Base-by-base conservation (phyloP, 2,329 filamentous ascomycete species). In the Didymella glomerata region DNA sequence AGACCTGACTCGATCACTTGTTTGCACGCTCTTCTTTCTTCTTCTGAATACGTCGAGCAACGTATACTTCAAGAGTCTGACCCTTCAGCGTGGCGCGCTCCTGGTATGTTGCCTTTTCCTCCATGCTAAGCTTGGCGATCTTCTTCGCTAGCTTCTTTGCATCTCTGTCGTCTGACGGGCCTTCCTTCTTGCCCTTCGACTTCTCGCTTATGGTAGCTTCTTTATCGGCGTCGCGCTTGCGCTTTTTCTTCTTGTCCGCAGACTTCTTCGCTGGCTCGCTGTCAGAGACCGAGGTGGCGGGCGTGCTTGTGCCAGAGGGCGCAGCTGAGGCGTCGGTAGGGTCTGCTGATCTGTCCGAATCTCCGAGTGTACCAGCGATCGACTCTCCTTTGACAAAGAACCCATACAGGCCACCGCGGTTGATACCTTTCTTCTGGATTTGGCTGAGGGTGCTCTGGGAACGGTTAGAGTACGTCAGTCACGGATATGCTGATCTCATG, bases 361-460 rank as follows among this genome's bases (percentile, higher is more conserved):
- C 50, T 57, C 60, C 48, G 60, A 92, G 77, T 2, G 92, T 96
- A 2, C 93, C 93, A 40, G 86, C 82, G 56, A 98, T 82, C 22
- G 87, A 81, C 54, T 93, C 90, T 9, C 95, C 95, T 63, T 86
- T 87, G 24, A 98, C 92, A 74, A 99, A 98, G 49, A 88, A 89
- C 9, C 88, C 86, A 74, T 97, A 97, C 8, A 98, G 81, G 0
- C 86, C 86, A n/a, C 84, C 82, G 20, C 75, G 73, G 54, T 78
- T 77, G 56, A 70, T 80, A 74, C 67, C 80, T 77, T 83, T 73
- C 76, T 84, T 73, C 63, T 78, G 71, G 54, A 82, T 74, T 54
- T 80, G 66, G 65, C 76, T 73, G 73, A 81, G 70, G 49, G 85
- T 84, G 53, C 86, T 88, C 77, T 88, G 87, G 4, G 38, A 18